Percentiles rank a stretch among this genome's conserved stretches.
Evolutionary conservation across 257 asterid genomes (phyloP).

Genomic region (Capsicum pubescens): DNA sequence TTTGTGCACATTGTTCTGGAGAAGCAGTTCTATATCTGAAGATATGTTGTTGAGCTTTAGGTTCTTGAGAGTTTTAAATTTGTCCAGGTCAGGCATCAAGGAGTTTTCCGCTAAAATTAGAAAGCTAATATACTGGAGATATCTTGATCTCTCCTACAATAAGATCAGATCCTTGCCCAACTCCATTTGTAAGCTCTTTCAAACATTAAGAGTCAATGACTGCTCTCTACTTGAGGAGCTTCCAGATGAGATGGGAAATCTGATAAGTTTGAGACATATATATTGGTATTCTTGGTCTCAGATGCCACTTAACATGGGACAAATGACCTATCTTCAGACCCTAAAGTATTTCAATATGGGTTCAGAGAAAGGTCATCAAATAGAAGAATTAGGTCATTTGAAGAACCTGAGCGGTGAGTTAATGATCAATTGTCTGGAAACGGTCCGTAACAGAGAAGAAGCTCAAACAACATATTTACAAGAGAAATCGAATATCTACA

Average conservation of each 20-base stretch:
- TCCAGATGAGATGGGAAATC: constrained; percentile 28
- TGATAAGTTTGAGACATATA: constrained; percentile 29
- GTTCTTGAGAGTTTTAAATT: constrained; percentile 32
- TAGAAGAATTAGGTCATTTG: neutral
- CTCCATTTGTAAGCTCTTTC: constrained; percentile 23
- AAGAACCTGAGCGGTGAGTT: neutral
- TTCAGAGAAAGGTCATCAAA: neutral
- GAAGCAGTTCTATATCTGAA: neutral
- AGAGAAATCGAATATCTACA: constrained; percentile 20
- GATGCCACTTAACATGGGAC: neutral
- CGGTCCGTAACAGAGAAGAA: neutral
- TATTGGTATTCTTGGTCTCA: neutral
- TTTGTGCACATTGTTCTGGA: neutral
- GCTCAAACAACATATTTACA: neutral
- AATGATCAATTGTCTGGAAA: neutral
- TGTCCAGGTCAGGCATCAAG: neutral
- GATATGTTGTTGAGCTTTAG: constrained; percentile 6
- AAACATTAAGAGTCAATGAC: constrained; percentile 24
- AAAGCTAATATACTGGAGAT: constrained; percentile 30
- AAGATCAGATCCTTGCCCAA: neutral
- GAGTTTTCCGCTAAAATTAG: constrained; percentile 26
- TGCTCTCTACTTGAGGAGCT: neutral
- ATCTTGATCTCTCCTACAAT: constrained; percentile 32
- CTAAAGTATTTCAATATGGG: neutral
- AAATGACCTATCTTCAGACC: neutral